Evolutionary conservation across 2,329 filamentous ascomycete species (phyloP), one percentile per base, ranked within the genome.

Genomic region (Stachybotrys echinatus): DNA sequence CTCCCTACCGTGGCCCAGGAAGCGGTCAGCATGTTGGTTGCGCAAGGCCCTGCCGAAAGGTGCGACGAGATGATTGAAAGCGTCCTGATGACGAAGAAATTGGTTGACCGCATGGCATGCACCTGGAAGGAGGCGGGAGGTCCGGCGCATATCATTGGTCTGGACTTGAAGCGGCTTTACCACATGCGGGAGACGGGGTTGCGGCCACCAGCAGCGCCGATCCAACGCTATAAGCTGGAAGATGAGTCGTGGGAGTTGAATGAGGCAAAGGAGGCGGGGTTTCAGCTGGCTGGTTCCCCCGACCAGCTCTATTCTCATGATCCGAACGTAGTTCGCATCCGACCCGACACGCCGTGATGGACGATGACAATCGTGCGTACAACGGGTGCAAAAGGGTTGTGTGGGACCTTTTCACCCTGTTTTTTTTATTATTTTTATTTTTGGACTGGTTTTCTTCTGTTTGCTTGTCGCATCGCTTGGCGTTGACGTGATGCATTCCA

Each of bases 11-110:
- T 79, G 6, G 75, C 86, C 21, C 70, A 84, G 31, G 76, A 83
- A 45, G 84, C 85, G 0, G 73, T 85, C 31, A 87, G 90, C 56
- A 79, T 88, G 2, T 71, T 88, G 49, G 81, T 81, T 12, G 79
- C 84, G 1, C 80, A 77, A 5, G 81, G 84, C 1, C 61, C 72
- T 1, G 63, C 84, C 6, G 65, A 72, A 0, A 71, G 76, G 12
- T 62, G 88, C 12, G 63, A 74, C 2, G 68, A 72, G 12, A 70
- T 80, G 22, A 73, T 87, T 37, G 73, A 78, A 10, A 73, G 76
- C 12, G 74, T 87, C 46, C 67, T 70, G 18, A 73, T 75, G 27
- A 79, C 78, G 0, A 65, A 81, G 34, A 70, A 73, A 7, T 74
- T 79, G 12, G 65, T 88, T 18, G 75, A 80, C 17, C 74, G 81